Conservation (phyloP, 805 yeast genomes). For the Starmerella floricola region DNA sequence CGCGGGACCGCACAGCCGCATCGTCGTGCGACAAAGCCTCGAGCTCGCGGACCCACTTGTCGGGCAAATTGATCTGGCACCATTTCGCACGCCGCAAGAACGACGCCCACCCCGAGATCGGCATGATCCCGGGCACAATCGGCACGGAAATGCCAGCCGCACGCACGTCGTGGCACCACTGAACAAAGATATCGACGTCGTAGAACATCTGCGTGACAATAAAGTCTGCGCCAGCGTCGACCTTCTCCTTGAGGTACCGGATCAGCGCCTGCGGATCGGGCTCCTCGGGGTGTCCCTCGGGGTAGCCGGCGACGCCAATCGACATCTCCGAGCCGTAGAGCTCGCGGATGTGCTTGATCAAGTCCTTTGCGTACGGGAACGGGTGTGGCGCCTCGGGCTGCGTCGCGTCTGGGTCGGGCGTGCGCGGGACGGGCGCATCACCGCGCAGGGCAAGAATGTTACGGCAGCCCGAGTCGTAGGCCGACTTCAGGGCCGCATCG, state of each 20-base stretch:
- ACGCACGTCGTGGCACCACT: slow-evolving; percentile 67
- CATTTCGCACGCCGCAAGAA: slow-evolving; percentile 88
- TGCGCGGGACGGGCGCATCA: slow-evolving; percentile 71
- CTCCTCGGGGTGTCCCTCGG: slow-evolving; percentile 95
- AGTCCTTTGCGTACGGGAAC: slow-evolving; percentile 77
- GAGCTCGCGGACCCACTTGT: slow-evolving; percentile 51
- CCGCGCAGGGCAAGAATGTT: slow-evolving; percentile 91
- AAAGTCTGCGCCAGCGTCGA: slow-evolving; percentile 89
- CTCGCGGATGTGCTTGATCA: slow-evolving; percentile 59
- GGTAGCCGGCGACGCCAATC: slow-evolving; percentile 95
- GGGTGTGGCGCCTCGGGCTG: slow-evolving; percentile 4
- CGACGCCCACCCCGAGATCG: slow-evolving; percentile 87
- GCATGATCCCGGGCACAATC: slow-evolving; percentile 97
- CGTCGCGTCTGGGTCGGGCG: slow-evolving; percentile 33
- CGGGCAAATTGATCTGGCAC: slow-evolving; percentile 79
- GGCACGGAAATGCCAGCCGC: slow-evolving; percentile 68
- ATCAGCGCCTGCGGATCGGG: slow-evolving; percentile 41
- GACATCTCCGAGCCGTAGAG: slow-evolving; percentile 81
- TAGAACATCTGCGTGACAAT: slow-evolving; percentile 95
- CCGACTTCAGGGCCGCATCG: slow-evolving; percentile 73
- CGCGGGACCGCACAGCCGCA: slow-evolving; percentile 69
- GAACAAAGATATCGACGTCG: slow-evolving; percentile 72
- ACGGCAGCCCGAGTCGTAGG: slow-evolving; percentile 85
- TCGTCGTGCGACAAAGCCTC: slow-evolving; percentile 87
- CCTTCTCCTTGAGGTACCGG: slow-evolving; percentile 64